Conservation (phyloP, 805 yeast species). For the Kodamaea lidongshanica region DNA sequence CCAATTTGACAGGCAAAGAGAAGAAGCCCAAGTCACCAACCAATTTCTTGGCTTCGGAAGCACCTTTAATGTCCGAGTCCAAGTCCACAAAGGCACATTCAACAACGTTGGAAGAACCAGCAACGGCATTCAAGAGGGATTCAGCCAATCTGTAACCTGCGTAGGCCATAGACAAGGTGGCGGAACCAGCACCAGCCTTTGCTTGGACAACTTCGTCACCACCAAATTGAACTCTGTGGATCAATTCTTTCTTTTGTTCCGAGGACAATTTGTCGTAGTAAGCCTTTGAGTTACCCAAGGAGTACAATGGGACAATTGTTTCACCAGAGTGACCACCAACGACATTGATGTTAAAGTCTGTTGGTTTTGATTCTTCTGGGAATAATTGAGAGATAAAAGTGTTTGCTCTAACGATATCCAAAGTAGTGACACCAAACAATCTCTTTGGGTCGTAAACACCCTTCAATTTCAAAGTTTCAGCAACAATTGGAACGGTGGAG, state of each 20-base stretch:
- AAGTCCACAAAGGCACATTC: slow-evolving; percentile 50
- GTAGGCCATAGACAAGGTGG: slow-evolving; percentile 92
- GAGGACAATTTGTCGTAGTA: slow-evolving; percentile 31
- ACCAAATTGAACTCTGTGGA: slow-evolving; percentile 50
- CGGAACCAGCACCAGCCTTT: slow-evolving; percentile 90
- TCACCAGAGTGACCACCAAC: slow-evolving; percentile 95
- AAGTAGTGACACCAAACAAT: slow-evolving; percentile 82
- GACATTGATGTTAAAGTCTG: slow-evolving; percentile 62
- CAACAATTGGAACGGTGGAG: slow-evolving; percentile 86
- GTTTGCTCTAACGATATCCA: slow-evolving; percentile 84
- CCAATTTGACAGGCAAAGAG: slow-evolving; percentile 57
- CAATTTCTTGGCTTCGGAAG: slow-evolving; percentile 43
- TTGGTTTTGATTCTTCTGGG: slow-evolving; percentile 38
- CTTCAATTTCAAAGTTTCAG: slow-evolving; percentile 64
- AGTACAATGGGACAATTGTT: slow-evolving; percentile 82
- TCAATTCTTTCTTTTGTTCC: slow-evolving; percentile 30
- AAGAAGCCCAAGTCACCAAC: slow-evolving; percentile 44
- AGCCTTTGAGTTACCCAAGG: slow-evolving; percentile 34
- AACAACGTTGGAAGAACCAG: slow-evolving; percentile 23
- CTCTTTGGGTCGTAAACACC: slow-evolving; percentile 65
- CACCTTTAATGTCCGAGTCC: slow-evolving; percentile 46
- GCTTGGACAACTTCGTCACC: slow-evolving; percentile 97
- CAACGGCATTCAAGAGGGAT: slow-evolving; percentile 32
- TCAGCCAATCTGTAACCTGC: slow-evolving; percentile 83
- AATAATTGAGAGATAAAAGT: slow-evolving; percentile 61